Conservation (phyloP, 23 red algal species). For the Chondrus crispus region DNA sequence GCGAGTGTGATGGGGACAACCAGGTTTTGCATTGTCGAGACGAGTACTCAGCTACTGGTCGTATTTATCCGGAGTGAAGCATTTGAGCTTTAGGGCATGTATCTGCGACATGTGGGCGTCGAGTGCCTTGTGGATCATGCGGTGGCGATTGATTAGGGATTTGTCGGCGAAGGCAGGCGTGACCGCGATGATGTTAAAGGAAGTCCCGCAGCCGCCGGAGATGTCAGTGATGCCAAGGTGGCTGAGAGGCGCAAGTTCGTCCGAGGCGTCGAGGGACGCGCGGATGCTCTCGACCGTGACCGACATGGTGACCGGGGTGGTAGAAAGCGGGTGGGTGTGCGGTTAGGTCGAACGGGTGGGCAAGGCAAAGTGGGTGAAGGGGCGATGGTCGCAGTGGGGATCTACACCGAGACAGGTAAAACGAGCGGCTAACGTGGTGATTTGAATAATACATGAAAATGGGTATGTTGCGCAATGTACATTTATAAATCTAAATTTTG, state of each 20-base stretch:
- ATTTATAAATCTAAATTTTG: neutral
- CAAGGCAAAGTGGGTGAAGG: neutral
- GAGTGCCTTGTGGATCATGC: slow-evolving; percentile 31
- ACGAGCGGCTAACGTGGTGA: too few relatives aligned
- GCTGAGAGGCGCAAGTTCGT: neutral
- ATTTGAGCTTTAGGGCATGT: slow-evolving; percentile 29
- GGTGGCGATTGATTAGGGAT: slow-evolving; percentile 26
- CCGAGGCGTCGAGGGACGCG: neutral
- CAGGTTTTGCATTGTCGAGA: too few relatives aligned
- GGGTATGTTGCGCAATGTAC: neutral
- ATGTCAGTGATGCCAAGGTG: slow-evolving; percentile 32
- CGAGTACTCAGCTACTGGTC: too few relatives aligned
- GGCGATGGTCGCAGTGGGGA: neutral
- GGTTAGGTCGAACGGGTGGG: neutral
- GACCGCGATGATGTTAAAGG: slow-evolving; percentile 14
- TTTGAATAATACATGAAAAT: too few relatives aligned
- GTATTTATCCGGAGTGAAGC: slow-evolving; percentile 5
- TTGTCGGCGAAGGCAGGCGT: neutral
- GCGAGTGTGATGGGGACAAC: too few relatives aligned
- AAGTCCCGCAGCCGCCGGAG: slow-evolving; percentile 35
- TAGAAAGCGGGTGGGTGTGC: neutral
- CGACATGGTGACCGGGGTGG: neutral
- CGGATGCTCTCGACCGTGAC: neutral
- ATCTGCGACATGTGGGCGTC: neutral
- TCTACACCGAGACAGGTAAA: neutral